A percentile compares a stretch with the other conserved stretches of the same genome.
Evolutionary conservation across 2,329 filamentous ascomycete species (phyloP).

Genomic region (Cytospora piceae): DNA sequence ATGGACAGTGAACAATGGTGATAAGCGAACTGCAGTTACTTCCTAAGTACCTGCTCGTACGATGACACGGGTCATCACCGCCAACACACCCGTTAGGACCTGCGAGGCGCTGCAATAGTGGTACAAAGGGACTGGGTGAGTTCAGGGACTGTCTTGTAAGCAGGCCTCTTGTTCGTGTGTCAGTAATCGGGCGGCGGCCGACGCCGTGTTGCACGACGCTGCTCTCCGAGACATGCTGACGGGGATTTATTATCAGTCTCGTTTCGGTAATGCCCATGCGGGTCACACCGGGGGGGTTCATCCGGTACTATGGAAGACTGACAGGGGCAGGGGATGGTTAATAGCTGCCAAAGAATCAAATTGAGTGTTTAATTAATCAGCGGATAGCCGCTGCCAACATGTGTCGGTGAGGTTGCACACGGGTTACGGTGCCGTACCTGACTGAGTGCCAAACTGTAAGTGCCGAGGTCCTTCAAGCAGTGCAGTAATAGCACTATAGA

Average conservation of each 20-base stretch:
- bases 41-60: too few species aligned
- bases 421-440: neutral
- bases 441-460: neutral
- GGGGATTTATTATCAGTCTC: neutral
- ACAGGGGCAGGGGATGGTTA: neutral
- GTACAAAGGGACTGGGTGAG: neutral
- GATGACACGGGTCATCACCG: too few species aligned
- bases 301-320: neutral
- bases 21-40: too few species aligned
- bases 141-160: neutral
- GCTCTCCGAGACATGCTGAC: conserved; percentile 3
- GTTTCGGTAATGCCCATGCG: neutral
- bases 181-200: neutral
- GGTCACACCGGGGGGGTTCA: neutral
- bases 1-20: too few species aligned
- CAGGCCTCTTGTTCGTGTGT: neutral
- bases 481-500: too few species aligned
- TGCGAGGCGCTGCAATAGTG: too few species aligned
- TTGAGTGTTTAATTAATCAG: neutral
- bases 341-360: neutral
- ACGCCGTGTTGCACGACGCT: conserved; percentile 1
- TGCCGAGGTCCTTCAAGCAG: too few species aligned
- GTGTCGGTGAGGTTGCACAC: neutral
- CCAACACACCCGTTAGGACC: too few species aligned
- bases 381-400: neutral